These are phyloP conservation scores for Shiraia bambusicola DNA, from an alignment of 2,329 filamentous ascomycete genomes.

Conservation along the genomic window DNA sequence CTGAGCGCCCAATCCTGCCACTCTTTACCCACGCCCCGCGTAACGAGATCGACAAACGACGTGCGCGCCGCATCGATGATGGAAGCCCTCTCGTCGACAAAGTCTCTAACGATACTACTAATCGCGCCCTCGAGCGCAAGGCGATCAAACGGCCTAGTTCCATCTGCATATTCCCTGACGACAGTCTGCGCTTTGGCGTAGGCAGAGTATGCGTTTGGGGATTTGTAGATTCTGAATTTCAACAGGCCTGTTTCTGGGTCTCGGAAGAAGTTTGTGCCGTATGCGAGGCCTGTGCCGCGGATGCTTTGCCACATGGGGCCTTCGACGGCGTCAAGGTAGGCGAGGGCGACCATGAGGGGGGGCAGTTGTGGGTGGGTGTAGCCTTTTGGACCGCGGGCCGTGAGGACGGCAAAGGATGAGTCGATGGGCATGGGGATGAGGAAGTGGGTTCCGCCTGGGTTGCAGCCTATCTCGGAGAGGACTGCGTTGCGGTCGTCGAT, in stretches of 20 bases:
- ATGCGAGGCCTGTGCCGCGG: constrained; percentile 89
- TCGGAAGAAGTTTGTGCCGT: constrained; percentile 78
- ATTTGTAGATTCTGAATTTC: constrained; percentile 85
- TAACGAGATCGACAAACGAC: constrained; percentile 79
- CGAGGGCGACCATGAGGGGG: constrained; percentile 80
- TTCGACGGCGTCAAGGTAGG: constrained; percentile 90
- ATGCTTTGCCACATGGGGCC: constrained; percentile 93
- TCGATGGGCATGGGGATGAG: constrained; percentile 92
- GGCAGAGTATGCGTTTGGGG: constrained; percentile 84
- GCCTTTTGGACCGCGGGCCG: constrained; percentile 70
- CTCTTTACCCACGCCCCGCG: constrained; percentile 72
- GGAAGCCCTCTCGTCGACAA: constrained; percentile 86
- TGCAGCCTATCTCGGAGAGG: constrained; percentile 73
- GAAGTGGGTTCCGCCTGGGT: constrained; percentile 72
- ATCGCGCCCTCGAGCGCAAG: constrained; percentile 87
- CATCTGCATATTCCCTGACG: constrained; percentile 72
- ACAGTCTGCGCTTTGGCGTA: constrained; percentile 75
- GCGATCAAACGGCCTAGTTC: constrained; percentile 71
- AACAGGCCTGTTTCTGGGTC: constrained; percentile 78
- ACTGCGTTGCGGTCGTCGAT: constrained; percentile 69
- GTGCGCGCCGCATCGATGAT: constrained; percentile 78
- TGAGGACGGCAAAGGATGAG: constrained; percentile 82
- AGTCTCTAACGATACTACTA: constrained; percentile 79
- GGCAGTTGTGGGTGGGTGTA: constrained; percentile 78
- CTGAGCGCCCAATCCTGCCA: constrained; percentile 77